Base-by-base conservation (phyloP, 1,284 basidiomycete species). In the Microbotryum silenes-acaulis region DNA sequence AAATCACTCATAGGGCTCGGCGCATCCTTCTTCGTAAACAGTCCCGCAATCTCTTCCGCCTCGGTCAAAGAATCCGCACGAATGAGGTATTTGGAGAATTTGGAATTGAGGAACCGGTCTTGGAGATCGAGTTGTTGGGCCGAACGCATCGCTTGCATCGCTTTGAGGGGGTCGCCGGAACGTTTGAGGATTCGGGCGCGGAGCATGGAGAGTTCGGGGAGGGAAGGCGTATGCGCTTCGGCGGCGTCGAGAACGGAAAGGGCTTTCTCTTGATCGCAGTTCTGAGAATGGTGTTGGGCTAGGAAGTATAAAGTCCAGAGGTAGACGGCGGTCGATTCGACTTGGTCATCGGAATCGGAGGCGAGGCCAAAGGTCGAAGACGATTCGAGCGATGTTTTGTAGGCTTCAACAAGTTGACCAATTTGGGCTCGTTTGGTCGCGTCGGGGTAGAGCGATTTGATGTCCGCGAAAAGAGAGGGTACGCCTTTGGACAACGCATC, bases 271-370 rank as follows among this genome's bases (percentile, higher is more conserved):
- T 76, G 72, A 27, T 54, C 77, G 27, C 78, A 74, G 46, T 86
- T 78, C 72, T 82, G 82, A 1, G 91, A 88, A 72, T 94, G 82
- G 75, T 97, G 92, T 67, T 97, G 90, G 0, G 91, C 87, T 52
- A 97, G 85, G 80, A 88, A 97, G 79, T 97, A 97, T 58, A 97
- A 83, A 6, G 88, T 85, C 94, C 96, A 99, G 23, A 98, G 82
- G 70, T 94, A 89, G 9, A 85, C 85, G 2, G 91, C 87, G 1
- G 94, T 92, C 27, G 91, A 85, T 47, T 82, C 75, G 50, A 75
- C 70, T 6, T 73, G 64, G 49, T 75, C 75, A 74, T 60, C 62
- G 27, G 47, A n/a, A 42, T 42, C 44, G 27, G 44, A 25, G 20
- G 44, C 18, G 5, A 27, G 51, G 21, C 9, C 37, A 12, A 37